phyloP scores from a whole-genome alignment of 495 filamentous ascomycete species.

The Aspergillus ellipticus region DNA sequence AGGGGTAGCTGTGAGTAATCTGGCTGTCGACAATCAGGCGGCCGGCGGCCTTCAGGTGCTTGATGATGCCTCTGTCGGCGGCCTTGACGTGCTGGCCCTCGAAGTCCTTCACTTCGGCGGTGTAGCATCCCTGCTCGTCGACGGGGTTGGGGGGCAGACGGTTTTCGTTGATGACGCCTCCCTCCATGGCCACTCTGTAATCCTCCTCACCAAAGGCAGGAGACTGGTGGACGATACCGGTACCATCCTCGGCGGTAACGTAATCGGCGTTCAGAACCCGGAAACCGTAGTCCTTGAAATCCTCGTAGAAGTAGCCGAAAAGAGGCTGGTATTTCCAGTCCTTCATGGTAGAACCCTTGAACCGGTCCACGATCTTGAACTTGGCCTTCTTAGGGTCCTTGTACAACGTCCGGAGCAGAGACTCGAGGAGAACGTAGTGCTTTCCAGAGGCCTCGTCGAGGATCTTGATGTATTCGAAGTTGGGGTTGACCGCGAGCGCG shows the following conservation, averaged over 20 bases:
- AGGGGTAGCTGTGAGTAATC: conserved; percentile 90
- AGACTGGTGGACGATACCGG: conserved; percentile 92
- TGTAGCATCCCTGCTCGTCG: conserved; percentile 78
- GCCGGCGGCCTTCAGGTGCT: conserved; percentile 75
- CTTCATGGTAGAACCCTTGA: conserved; percentile 83
- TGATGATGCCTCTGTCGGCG: conserved; percentile 93
- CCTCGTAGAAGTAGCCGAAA: conserved; percentile 90
- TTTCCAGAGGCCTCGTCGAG: conserved; percentile 75
- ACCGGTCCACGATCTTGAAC: conserved; percentile 76
- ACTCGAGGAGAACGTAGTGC: conserved; percentile 85
- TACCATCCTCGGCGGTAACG: conserved; percentile 89
- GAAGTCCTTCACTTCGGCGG: conserved; percentile 76
- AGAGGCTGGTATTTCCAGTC: conserved; percentile 91
- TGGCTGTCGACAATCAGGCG: conserved; percentile 85
- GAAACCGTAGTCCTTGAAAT: conserved; percentile 89
- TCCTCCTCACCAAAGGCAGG: conserved; percentile 97
- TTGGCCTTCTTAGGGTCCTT: conserved; percentile 98
- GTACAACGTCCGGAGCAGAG: conserved; percentile 79
- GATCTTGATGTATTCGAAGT: conserved; percentile 94
- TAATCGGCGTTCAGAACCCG: conserved; percentile 81
- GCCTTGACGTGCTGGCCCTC: conserved; percentile 88
- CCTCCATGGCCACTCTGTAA: conserved; percentile 77
- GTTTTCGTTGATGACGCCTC: conserved; percentile 72
- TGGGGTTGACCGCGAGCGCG: conserved; percentile 76
- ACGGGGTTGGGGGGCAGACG: conserved; percentile 88